These are phyloP conservation scores for Purshia tridentata DNA, from an alignment of 306 rosid genomes.

Conservation along the genomic window DNA sequence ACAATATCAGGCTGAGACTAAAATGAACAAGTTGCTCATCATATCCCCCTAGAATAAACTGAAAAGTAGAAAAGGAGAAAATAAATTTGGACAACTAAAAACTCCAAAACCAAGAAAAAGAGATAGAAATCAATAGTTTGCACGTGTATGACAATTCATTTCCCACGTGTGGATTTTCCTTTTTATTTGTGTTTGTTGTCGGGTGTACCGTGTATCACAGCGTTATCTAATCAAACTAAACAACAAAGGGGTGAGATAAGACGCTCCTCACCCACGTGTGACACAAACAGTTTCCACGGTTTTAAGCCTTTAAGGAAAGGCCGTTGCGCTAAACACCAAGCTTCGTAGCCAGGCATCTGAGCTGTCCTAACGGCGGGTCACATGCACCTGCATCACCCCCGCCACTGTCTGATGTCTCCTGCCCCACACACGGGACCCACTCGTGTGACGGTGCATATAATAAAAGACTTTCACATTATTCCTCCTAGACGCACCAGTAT, in stretches of 20 bases:
- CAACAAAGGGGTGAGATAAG: not conserved
- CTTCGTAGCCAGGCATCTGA: constrained; percentile 4
- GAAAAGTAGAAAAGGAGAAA: no score
- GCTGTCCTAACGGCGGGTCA: constrained; percentile 35
- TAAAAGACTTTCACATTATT: no score
- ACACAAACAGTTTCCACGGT: not conserved
- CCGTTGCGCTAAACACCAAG: constrained; percentile 24
- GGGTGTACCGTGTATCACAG: not conserved
- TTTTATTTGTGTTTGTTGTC: not conserved
- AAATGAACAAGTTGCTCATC: no score
- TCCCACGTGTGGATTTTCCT: not conserved
- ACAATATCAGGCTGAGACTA: no score
- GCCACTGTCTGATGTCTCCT: not conserved
- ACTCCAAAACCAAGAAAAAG: not conserved
- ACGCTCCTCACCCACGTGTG: not conserved
- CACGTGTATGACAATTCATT: not conserved
- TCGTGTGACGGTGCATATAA: constrained; percentile 9
- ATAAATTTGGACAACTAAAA: no score
- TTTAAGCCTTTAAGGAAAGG: not conserved
- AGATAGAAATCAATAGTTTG: not conserved
- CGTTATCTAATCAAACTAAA: not conserved
- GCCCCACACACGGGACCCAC: constrained; percentile 13
- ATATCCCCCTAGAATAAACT: no score
- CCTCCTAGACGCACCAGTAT: not conserved
- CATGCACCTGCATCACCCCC: constrained; percentile 23